Evolutionary conservation across 192 early-diverging fungal genomes (phyloP).

Genomic region (Backusella luteola): DNA sequence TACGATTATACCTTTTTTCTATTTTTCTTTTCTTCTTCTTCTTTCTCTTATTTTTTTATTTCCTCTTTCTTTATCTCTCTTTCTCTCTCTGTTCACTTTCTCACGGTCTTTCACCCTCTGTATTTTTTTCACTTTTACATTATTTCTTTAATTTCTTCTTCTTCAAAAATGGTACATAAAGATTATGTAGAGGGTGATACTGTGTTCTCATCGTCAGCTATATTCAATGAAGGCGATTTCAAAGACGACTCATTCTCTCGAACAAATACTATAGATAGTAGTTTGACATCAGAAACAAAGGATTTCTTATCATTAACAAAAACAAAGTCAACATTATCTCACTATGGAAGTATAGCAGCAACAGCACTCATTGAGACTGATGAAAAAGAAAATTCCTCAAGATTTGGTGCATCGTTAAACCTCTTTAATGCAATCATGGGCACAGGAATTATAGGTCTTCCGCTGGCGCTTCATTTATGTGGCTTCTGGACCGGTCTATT

Average conservation of each 20-base stretch:
- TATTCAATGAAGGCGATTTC: not conserved
- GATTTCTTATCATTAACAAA: constrained; percentile 7
- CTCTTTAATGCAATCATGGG: constrained; percentile 69
- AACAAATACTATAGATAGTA: not conserved
- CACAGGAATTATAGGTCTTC: constrained; percentile 64
- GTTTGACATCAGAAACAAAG: not conserved
- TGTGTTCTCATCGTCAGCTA: not conserved
- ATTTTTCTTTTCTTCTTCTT: not conserved
- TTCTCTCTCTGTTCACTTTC: not conserved
- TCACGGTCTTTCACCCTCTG: not conserved
- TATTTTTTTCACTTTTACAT: not conserved
- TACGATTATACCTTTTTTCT: not conserved
- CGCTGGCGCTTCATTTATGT: constrained; percentile 59
- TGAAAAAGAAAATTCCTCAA: constrained; percentile 2
- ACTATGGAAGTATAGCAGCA: not conserved
- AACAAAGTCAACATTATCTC: not conserved
- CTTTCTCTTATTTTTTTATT: not conserved
- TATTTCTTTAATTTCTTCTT: not conserved
- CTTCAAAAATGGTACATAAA: not conserved
- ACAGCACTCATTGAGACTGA: not conserved
- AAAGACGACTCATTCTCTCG: not conserved
- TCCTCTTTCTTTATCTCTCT: not conserved
- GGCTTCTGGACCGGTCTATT: constrained; percentile 60
- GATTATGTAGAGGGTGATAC: not conserved
- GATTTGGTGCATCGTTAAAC: constrained; percentile 41